Percentiles rank a stretch among this genome's conserved stretches.
Evolutionary conservation across 495 filamentous ascomycete genomes (phyloP).

Genomic region (Annulohypoxylon maeteangense): DNA sequence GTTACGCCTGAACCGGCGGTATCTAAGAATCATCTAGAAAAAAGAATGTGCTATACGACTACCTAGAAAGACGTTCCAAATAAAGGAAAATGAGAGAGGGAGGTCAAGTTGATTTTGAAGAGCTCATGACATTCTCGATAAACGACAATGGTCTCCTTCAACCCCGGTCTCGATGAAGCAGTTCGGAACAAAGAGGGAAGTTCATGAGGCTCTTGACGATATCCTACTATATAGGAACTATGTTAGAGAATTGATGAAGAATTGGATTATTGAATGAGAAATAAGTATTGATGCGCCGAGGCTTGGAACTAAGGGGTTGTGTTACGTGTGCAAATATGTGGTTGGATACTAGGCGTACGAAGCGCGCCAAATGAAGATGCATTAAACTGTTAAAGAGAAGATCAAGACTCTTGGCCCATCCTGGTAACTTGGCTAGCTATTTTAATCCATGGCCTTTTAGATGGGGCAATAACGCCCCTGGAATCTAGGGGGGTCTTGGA

Average conservation of each 20-base stretch:
- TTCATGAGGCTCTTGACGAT: slow-evolving; percentile 19
- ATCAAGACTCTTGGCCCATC: slow-evolving; percentile 23
- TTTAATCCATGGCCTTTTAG: slow-evolving; percentile 1
- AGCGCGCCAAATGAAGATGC: slow-evolving; percentile 24
- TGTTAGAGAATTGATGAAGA: slow-evolving; percentile 3
- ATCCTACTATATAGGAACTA: slow-evolving; percentile 5
- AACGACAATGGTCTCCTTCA: slow-evolving; percentile 23
- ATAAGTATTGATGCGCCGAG: slow-evolving; percentile 10
- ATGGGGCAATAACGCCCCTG: slow-evolving; percentile 5
- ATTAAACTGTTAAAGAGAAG: slow-evolving; percentile 13
- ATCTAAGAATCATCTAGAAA: slow-evolving; percentile 47
- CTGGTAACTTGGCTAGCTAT: neutral
- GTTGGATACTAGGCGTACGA: slow-evolving; percentile 18
- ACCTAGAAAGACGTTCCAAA: slow-evolving; percentile 16
- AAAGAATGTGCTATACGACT: neutral
- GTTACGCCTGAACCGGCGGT: slow-evolving; percentile 48
- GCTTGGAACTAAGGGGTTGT: slow-evolving; percentile 11
- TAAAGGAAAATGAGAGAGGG: slow-evolving; percentile 18
- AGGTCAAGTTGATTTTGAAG: slow-evolving; percentile 3
- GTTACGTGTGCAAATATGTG: slow-evolving; percentile 12
- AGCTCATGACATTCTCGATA: slow-evolving; percentile 32
- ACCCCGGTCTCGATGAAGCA: slow-evolving; percentile 28
- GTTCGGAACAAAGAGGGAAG: slow-evolving; percentile 10
- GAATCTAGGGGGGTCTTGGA: neutral
- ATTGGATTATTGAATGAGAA: neutral